A percentile compares a stretch with the other conserved stretches of the same genome.
Evolutionary conservation across 306 rosid genomes (phyloP).

Genomic region (Castanea sativa): DNA sequence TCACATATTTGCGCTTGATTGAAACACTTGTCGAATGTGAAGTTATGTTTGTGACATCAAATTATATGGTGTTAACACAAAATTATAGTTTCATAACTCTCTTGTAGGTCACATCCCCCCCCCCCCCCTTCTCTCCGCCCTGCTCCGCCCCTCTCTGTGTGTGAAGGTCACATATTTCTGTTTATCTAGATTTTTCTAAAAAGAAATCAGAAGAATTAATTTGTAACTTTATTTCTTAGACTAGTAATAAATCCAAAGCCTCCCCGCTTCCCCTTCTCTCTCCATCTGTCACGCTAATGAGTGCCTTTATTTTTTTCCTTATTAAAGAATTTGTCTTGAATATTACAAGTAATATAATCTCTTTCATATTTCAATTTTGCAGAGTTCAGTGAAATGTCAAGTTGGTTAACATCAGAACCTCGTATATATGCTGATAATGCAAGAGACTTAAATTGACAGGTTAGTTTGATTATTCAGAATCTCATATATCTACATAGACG

Average conservation of each 20-base stretch:
- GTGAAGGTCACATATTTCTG: neutral
- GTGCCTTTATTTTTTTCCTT: slow-evolving; percentile 9
- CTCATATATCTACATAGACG: neutral
- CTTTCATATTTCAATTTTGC: slow-evolving; percentile 40
- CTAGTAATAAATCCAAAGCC: too few relatives aligned
- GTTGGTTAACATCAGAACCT: slow-evolving; percentile 88
- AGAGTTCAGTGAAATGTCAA: slow-evolving; percentile 98
- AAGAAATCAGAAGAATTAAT: neutral
- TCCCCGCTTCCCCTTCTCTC: neutral
- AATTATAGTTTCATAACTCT: neutral
- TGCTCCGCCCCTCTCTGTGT: neutral
- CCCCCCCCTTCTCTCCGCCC: too few relatives aligned
- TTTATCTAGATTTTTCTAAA: neutral
- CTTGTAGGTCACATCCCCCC: neutral
- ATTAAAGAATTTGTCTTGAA: neutral
- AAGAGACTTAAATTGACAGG: slow-evolving; percentile 95
- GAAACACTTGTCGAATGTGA: neutral
- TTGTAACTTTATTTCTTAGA: neutral
- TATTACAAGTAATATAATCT: slow-evolving; percentile 15
- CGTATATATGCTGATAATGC: slow-evolving; percentile 93
- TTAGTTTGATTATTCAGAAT: slow-evolving; percentile 32
- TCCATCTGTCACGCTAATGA: neutral
- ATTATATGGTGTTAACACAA: neutral
- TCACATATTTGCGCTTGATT: neutral
- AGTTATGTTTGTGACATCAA: neutral